Base-by-base conservation (phyloP, 139 green algal species). In the Protoeuglena noctilucae region DNA sequence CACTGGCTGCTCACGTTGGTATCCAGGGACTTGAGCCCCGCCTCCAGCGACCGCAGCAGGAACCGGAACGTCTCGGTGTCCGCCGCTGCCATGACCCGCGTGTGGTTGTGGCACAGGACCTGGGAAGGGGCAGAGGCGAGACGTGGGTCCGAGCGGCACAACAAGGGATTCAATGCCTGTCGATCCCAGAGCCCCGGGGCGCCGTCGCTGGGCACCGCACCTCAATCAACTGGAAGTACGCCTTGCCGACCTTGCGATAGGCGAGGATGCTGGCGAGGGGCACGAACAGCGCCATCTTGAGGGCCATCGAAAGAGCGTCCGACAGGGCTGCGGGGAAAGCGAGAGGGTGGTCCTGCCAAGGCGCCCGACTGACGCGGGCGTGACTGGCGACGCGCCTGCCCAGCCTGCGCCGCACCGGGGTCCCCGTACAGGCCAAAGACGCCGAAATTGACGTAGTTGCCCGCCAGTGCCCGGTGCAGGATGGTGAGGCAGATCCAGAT, bases 391-490 rank as follows among this genome's bases (percentile, higher is more conserved):
- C 23, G 48, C 21, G 14, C 12, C 48, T 34, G 23, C 3, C 23
- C 21, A 53, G 30, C 18, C 19, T 4, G 21, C 23, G 21, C 4
- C 21, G 3, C 21, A 53, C 24, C 86, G 0, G 75, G 69, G 67
- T 98, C 90, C 1, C 85, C 84, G 64, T 97, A 97, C 2, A 98
- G 80, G 27, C 94, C 88, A 79, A 97, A 97, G 12, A 97, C 88
- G 0, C 88, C 90, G 77, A 97, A 98, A 68, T 96, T 97, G 56
- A 95, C 88, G 70, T 97, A 97, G 56, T 87, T 89, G 63, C 90
- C 90, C 49, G 62, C 79, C 62, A 98, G 80, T 0, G 84, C 84
- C 22, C 82, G 71, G 12, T 74, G 68, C 31, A 93, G 72, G 56
- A 93, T 80, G 19, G 71, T 73, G 29, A 96, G 63, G 63, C 77